Base-by-base conservation (phyloP, 441 rosid species). In the Omphalea diandra region DNA sequence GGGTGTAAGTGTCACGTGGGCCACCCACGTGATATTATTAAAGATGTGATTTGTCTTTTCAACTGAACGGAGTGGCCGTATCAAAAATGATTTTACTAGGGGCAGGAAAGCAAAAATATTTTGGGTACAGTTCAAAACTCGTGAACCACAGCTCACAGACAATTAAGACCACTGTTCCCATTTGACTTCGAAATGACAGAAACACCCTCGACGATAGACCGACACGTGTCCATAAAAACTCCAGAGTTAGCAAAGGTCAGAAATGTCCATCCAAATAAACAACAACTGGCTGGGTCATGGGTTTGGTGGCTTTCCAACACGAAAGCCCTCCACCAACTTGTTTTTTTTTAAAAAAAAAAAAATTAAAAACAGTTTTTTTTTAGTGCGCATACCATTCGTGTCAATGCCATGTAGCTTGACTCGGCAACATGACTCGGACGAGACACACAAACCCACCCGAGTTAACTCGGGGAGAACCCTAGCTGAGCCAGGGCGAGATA, bases 71-170 rank as follows among this genome's bases (percentile, higher is more conserved):
- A 20, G 57, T 29, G 58, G 2, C 35, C 68, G 32, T 52, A 31
- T 18, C 62, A 53, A 14, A n/a, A n/a, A n/a, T n/a, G n/a, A n/a
- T 1, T 41, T 43, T 1, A 5, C 8, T n/a, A n/a, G n/a, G n/a
- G 33, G 5, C 12, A 29, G 11, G 0, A 9, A 46, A 56, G 43
- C 44, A n/a, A n/a, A n/a, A n/a, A n/a, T n/a, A n/a, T n/a, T n/a
- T n/a, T 77, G 81, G 68, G 15, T 63, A 76, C 83, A 80, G 68
- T 84, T 74, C 76, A 43, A 71, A 47, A 32, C 85, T 62, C 64
- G 85, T 81, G 85, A 81, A 70, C 31, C 54, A 86, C 94, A 87
- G 89, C 91, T 86, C 86, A 83, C 54, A 29, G n/a, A 49, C 62
- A 52, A 49, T 59, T 14, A 73, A 43, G 54, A 59, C 67, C n/a